Percentiles rank a stretch among this genome's conserved stretches.
Evolutionary conservation across 208 protist genomes (phyloP).

Genomic region (Wallacemonas rigidus): DNA sequence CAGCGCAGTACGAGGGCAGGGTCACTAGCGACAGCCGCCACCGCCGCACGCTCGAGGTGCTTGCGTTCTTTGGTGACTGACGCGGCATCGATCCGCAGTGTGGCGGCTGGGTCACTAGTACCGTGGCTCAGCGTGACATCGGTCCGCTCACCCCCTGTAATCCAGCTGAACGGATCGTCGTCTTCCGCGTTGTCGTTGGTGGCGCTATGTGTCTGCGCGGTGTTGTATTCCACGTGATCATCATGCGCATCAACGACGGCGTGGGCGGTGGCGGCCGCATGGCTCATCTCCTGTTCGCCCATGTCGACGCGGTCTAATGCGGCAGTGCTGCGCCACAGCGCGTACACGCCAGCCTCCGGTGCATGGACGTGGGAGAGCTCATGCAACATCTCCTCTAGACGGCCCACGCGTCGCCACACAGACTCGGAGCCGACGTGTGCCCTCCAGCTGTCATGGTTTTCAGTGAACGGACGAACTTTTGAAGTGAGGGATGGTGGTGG

Average conservation of each 20-base stretch:
- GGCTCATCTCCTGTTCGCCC: background rate
- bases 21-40: background rate
- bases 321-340: constrained; percentile 13
- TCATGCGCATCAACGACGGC: background rate
- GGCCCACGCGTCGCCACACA: constrained; percentile 1
- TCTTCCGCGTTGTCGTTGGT: constrained; percentile 3
- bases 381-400: background rate
- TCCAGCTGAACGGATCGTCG: constrained; percentile 8
- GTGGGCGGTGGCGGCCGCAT: background rate
- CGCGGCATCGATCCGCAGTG: no score
- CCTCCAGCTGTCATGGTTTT: background rate
- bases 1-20: background rate
- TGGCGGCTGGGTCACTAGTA: no score
- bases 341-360: constrained; percentile 1
- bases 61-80: no score
- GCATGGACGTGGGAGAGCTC: background rate
- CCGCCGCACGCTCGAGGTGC: background rate
- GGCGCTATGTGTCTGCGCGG: background rate
- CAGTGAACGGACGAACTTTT: background rate
- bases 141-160: background rate
- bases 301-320: background rate
- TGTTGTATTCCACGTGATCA: background rate
- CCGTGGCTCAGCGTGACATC: no score
- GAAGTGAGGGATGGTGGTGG: no score
- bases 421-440: background rate